phyloP scores from a whole-genome alignment of 2,329 filamentous ascomycete genomes.

The Coleophoma cylindrospora region DNA sequence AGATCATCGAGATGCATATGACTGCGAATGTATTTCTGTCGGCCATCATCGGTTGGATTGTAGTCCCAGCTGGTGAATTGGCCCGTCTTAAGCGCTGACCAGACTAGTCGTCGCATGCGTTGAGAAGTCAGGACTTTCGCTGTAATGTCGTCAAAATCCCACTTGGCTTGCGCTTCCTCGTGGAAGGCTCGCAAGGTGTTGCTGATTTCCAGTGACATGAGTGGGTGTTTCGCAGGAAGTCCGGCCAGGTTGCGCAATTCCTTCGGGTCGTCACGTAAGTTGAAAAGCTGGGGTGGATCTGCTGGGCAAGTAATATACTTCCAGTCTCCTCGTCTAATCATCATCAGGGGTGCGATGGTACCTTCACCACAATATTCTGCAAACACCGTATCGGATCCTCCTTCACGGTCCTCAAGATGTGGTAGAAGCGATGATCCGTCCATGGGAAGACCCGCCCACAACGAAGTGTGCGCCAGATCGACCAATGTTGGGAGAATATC shows the following conservation, averaged over 20 bases:
- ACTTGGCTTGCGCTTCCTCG: constrained; percentile 67
- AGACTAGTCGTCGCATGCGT: constrained; percentile 72
- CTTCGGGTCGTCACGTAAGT: constrained; percentile 61
- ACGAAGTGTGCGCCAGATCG: constrained; percentile 69
- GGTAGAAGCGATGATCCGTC: constrained; percentile 79
- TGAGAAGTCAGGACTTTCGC: constrained; percentile 71
- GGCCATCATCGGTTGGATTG: constrained; percentile 67
- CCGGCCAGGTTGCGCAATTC: constrained; percentile 31
- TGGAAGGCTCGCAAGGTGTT: constrained; percentile 58
- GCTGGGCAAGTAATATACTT: constrained; percentile 86
- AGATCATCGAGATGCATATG: constrained; percentile 77
- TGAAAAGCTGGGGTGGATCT: constrained; percentile 80
- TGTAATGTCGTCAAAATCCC: constrained; percentile 78
- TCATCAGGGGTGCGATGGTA: constrained; percentile 82
- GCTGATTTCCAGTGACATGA: constrained; percentile 25
- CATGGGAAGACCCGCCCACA: constrained; percentile 70
- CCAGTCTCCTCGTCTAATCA: constrained; percentile 87
- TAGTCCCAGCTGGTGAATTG: constrained; percentile 81
- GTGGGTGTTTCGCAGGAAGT: constrained; percentile 28
- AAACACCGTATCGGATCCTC: constrained; percentile 78
- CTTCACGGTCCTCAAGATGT: constrained; percentile 61
- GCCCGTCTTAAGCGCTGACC: constrained; percentile 73
- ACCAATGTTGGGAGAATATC: constrained; percentile 87
- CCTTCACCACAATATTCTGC: constrained; percentile 95
- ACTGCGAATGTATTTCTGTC: constrained; percentile 76